Percentiles rank a stretch among this genome's conserved stretches.
Conservation (phyloP, 2,329 filamentous ascomycete genomes). For the Fusarium agapanthi region DNA sequence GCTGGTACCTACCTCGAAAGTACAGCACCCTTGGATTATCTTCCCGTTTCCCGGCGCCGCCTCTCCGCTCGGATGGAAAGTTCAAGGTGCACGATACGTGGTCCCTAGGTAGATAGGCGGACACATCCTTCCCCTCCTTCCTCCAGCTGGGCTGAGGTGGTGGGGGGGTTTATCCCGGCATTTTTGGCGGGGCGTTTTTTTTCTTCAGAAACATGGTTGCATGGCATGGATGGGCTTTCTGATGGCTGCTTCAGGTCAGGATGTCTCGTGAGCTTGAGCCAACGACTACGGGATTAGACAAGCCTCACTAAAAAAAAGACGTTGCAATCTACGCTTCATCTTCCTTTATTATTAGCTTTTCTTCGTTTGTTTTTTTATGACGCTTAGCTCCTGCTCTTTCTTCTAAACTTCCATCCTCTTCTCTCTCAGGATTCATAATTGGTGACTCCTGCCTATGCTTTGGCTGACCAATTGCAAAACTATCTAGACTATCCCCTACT, state of each 20-base stretch:
- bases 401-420: constrained; percentile 7
- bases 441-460: constrained; percentile 2
- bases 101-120: background rate
- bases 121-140: background rate
- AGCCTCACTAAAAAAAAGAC: constrained; percentile 31
- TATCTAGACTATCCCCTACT: constrained; percentile 2
- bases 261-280: constrained; percentile 27
- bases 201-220: constrained; percentile 30
- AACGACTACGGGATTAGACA: constrained; percentile 28
- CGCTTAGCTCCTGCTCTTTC: background rate
- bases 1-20: constrained; percentile 5
- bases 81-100: background rate
- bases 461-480: constrained; percentile 20
- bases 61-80: background rate
- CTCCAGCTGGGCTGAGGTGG: constrained; percentile 10
- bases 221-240: background rate
- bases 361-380: constrained; percentile 1
- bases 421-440: constrained; percentile 8
- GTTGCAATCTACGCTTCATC: constrained; percentile 6
- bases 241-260: constrained; percentile 10
- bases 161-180: constrained; percentile 20
- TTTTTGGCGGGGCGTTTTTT: constrained; percentile 6
- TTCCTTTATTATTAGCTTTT: background rate
- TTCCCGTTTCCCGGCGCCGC: background rate
- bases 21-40: background rate